phyloP scores from a whole-genome alignment of 441 rosid genomes.

The Metrosideros polymorpha region DNA sequence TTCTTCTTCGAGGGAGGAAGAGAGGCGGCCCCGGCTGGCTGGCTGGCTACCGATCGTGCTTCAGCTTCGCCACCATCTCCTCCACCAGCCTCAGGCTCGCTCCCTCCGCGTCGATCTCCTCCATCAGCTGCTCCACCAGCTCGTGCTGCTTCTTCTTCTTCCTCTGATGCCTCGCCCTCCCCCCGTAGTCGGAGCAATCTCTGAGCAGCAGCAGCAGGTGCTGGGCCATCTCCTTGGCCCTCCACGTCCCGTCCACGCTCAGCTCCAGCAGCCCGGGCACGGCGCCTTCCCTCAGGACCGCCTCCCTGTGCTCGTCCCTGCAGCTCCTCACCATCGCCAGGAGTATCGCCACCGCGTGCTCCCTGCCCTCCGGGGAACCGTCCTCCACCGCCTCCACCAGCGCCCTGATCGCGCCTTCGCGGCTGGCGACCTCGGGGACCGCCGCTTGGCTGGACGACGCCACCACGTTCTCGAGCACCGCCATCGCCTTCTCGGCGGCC shows the following conservation, averaged over 20 bases:
- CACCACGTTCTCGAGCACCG: constrained; percentile 39
- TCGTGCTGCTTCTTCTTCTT: constrained; percentile 31
- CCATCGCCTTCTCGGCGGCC: constrained; percentile 45
- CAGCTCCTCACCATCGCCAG: constrained; percentile 41
- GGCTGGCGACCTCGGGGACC: constrained; percentile 10
- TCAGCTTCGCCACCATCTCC: constrained; percentile 71
- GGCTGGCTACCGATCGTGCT: constrained; percentile 10
- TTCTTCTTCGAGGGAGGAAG: neutral
- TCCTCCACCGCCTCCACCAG: constrained; percentile 69
- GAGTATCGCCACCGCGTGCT: constrained; percentile 59
- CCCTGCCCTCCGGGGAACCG: constrained; percentile 57
- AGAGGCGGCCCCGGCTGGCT: neutral
- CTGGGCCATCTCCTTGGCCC: constrained; percentile 51
- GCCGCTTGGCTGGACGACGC: constrained; percentile 32
- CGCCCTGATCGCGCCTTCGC: constrained; percentile 32
- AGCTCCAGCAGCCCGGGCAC: constrained; percentile 77
- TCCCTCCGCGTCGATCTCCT: constrained; percentile 55
- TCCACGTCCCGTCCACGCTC: constrained; percentile 58
- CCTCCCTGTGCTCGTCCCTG: constrained; percentile 51
- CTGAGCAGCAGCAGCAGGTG: constrained; percentile 47
- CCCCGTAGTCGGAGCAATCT: constrained; percentile 27
- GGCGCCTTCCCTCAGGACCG: constrained; percentile 64
- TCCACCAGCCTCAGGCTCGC: constrained; percentile 46
- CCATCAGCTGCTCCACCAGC: constrained; percentile 55
- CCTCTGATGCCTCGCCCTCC: neutral